Conservation (phyloP, 495 filamentous ascomycete species). For the Penicillium lagena region DNA sequence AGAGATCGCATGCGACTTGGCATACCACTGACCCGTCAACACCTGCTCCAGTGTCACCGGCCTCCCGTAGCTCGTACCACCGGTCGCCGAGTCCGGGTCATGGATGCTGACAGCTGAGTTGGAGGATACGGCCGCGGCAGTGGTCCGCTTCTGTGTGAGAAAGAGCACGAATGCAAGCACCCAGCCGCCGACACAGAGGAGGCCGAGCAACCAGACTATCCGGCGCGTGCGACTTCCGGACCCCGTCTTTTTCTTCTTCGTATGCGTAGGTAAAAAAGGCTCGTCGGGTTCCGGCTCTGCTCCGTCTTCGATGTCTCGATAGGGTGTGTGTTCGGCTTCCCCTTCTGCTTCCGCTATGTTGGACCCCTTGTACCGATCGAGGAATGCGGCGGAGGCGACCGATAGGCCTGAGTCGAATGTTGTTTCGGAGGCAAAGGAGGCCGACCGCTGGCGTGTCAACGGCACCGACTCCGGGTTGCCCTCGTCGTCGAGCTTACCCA, state of each 20-base stretch:
- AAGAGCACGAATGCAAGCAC: slow-evolving; percentile 70
- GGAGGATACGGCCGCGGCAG: slow-evolving; percentile 14
- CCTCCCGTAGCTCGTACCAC: slow-evolving; percentile 61
- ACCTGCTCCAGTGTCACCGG: slow-evolving; percentile 78
- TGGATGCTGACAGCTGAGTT: slow-evolving; percentile 13
- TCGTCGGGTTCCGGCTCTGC: slow-evolving; percentile 16
- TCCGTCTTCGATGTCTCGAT: slow-evolving; percentile 36
- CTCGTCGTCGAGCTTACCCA: slow-evolving; percentile 26
- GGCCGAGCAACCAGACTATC: slow-evolving; percentile 60
- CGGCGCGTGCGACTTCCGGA: slow-evolving; percentile 44
- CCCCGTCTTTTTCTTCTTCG: slow-evolving; percentile 12
- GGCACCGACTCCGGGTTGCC: slow-evolving; percentile 20
- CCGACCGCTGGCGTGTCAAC: slow-evolving; percentile 19
- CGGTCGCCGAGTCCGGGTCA: slow-evolving; percentile 62
- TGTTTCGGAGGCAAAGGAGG: slow-evolving; percentile 21
- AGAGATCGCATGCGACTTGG: slow-evolving; percentile 63
- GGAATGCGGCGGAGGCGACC: slow-evolving; percentile 26
- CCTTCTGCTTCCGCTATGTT: slow-evolving; percentile 4
- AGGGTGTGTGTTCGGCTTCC: slow-evolving; percentile 12
- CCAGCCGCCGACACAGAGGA: slow-evolving; percentile 72
- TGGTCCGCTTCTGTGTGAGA: slow-evolving; percentile 44
- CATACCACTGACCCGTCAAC: slow-evolving; percentile 62
- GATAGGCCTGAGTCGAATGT: slow-evolving; percentile 36
- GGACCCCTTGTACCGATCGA: slow-evolving; percentile 20
- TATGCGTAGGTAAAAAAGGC: slow-evolving; percentile 14